Conservation (phyloP, 192 early-diverging fungal genomes). For the Chytriomyces sp. region DNA sequence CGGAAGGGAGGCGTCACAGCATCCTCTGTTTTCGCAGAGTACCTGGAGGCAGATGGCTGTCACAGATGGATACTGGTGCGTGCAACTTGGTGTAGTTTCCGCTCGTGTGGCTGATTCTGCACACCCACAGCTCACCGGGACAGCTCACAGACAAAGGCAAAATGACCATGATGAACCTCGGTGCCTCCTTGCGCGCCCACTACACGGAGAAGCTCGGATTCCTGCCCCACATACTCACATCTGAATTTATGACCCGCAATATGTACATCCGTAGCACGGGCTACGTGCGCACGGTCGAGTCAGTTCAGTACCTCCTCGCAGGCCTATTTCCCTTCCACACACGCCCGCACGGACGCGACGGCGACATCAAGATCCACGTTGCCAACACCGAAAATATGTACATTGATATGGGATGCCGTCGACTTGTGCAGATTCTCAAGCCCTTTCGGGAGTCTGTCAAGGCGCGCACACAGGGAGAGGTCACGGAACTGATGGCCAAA, state of each 20-base stretch:
- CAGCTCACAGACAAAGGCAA: conserved; percentile 23
- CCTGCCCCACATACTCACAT: background rate
- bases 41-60: background rate
- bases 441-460: conserved; percentile 21
- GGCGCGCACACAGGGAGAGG: background rate
- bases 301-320: conserved; percentile 63
- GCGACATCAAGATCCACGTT: conserved; percentile 17
- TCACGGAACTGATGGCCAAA: conserved; percentile 13
- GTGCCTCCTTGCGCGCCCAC: conserved; percentile 1
- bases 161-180: background rate
- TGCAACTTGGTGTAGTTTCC: background rate
- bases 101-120: background rate
- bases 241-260: conserved; percentile 5
- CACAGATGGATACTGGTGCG: background rate
- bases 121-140: background rate
- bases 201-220: background rate
- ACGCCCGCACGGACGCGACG: conserved; percentile 2
- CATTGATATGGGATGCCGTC: conserved; percentile 20
- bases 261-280: conserved; percentile 62
- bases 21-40: background rate
- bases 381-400: conserved; percentile 16
- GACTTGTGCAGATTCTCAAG: conserved; percentile 14
- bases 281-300: conserved; percentile 67
- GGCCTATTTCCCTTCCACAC: conserved; percentile 59
- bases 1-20: background rate